Evolutionary conservation across 1,284 basidiomycete genomes (phyloP).

Genomic region (Calocybe gambosa): DNA sequence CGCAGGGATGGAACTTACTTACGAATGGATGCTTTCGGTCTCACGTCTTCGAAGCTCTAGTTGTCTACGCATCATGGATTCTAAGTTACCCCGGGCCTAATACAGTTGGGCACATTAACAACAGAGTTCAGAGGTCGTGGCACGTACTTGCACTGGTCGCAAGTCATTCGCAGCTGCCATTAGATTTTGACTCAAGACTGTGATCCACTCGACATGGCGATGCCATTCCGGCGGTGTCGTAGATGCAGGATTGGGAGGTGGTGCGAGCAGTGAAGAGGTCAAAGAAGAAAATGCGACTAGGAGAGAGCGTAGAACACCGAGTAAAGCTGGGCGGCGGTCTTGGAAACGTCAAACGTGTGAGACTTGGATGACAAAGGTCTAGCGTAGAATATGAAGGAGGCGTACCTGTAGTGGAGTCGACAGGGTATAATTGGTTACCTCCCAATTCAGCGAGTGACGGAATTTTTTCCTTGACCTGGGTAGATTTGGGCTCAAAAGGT

Average conservation of each 20-base stretch:
- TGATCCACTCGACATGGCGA: slow-evolving; percentile 68
- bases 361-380: slow-evolving; percentile 2
- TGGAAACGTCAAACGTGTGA: slow-evolving; percentile 3
- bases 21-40: slow-evolving; percentile 60
- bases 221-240: slow-evolving; percentile 62
- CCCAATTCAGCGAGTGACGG: slow-evolving; percentile 66
- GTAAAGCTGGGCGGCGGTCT: slow-evolving; percentile 70
- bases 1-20: slow-evolving; percentile 20
- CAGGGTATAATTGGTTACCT: slow-evolving; percentile 66
- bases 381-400: slow-evolving; percentile 5
- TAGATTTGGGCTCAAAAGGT: slow-evolving; percentile 7
- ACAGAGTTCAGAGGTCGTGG: not conserved
- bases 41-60: slow-evolving; percentile 64
- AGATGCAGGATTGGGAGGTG: slow-evolving; percentile 47
- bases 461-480: slow-evolving; percentile 68
- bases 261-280: slow-evolving; percentile 53
- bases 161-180: slow-evolving; percentile 79
- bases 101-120: slow-evolving; percentile 3
- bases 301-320: slow-evolving; percentile 60
- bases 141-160: slow-evolving; percentile 66
- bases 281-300: slow-evolving; percentile 67
- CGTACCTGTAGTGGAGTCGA: slow-evolving; percentile 59
- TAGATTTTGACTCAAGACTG: slow-evolving; percentile 67
- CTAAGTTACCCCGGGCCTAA: slow-evolving; percentile 66
- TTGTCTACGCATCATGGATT: slow-evolving; percentile 71